These are phyloP conservation scores for Exophiala sideris DNA, from an alignment of 2,329 filamentous ascomycete genomes.

Conservation along the genomic window DNA sequence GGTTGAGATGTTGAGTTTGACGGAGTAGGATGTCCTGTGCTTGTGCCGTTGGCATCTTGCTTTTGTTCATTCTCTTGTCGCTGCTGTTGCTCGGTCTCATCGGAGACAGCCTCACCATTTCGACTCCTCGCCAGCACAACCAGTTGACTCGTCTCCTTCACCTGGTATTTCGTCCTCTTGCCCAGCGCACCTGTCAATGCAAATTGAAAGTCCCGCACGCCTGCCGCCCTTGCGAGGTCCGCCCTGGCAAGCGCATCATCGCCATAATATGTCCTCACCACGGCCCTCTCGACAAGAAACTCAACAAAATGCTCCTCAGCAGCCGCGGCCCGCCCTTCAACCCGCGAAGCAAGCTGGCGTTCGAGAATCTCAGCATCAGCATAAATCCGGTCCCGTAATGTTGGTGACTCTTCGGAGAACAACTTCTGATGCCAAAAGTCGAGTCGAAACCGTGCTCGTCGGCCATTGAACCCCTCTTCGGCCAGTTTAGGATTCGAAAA, in stretches of 20 bases:
- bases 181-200: slow-evolving; percentile 81
- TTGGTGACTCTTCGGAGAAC: slow-evolving; percentile 60
- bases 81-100: not conserved
- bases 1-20: not conserved
- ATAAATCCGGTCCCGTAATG: slow-evolving; percentile 60
- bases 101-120: slow-evolving; percentile 32
- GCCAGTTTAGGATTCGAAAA: slow-evolving; percentile 50
- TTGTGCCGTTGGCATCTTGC: not conserved
- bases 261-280: slow-evolving; percentile 79
- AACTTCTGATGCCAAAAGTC: slow-evolving; percentile 71
- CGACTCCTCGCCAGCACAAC: slow-evolving; percentile 83
- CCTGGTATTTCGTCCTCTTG: slow-evolving; percentile 52
- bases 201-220: slow-evolving; percentile 70
- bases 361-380: slow-evolving; percentile 55
- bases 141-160: slow-evolving; percentile 67
- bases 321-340: slow-evolving; percentile 32
- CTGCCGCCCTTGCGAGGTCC: slow-evolving; percentile 66
- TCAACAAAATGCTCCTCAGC: slow-evolving; percentile 37
- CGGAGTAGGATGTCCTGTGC: not conserved
- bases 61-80: not conserved
- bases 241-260: slow-evolving; percentile 70
- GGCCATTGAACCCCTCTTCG: slow-evolving; percentile 40
- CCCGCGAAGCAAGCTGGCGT: slow-evolving; percentile 30
- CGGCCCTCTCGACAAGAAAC: slow-evolving; percentile 77
- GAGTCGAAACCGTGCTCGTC: slow-evolving; percentile 66